Conservation (phyloP, 768 basidiomycete genomes). For the Calocybe cyanea region DNA sequence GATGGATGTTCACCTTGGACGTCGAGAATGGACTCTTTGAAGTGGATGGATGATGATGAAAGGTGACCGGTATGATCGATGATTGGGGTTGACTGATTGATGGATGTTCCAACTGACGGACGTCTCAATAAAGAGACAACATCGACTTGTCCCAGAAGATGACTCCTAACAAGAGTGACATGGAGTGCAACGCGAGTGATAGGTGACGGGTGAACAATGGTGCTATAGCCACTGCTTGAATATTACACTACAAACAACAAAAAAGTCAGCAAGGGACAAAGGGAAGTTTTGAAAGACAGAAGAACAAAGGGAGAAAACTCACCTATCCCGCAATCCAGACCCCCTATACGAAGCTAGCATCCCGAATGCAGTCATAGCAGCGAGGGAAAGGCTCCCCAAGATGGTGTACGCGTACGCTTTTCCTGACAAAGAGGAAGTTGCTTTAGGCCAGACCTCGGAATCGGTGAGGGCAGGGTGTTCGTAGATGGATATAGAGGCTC, state of each 20-base stretch:
- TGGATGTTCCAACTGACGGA: too few relatives aligned
- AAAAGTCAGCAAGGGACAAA: conserved; percentile 1
- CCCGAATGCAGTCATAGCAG: not conserved
- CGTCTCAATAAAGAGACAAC: too few relatives aligned
- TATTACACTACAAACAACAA: not conserved
- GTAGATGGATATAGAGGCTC: conserved; percentile 14
- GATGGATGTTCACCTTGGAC: too few relatives aligned
- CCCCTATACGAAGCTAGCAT: conserved; percentile 3
- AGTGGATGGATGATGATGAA: too few relatives aligned
- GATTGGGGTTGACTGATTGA: too few relatives aligned
- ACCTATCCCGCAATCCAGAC: conserved; percentile 3
- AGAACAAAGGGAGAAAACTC: not conserved
- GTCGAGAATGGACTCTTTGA: too few relatives aligned
- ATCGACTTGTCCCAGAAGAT: too few relatives aligned
- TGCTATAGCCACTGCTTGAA: conserved; percentile 7
- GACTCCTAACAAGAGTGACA: conserved; percentile 15
- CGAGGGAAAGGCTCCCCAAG: conserved; percentile 4
- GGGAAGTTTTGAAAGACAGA: not conserved
- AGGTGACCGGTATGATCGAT: too few relatives aligned
- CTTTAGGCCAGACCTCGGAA: conserved; percentile 12
- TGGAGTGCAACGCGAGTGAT: too few relatives aligned
- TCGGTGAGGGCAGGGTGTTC: conserved; percentile 12
- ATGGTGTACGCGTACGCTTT: conserved; percentile 3
- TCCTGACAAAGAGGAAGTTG: not conserved
- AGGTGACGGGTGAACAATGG: too few relatives aligned